phyloP scores from a whole-genome alignment of 495 filamentous ascomycete species.

The Trichoderma gamsii region DNA sequence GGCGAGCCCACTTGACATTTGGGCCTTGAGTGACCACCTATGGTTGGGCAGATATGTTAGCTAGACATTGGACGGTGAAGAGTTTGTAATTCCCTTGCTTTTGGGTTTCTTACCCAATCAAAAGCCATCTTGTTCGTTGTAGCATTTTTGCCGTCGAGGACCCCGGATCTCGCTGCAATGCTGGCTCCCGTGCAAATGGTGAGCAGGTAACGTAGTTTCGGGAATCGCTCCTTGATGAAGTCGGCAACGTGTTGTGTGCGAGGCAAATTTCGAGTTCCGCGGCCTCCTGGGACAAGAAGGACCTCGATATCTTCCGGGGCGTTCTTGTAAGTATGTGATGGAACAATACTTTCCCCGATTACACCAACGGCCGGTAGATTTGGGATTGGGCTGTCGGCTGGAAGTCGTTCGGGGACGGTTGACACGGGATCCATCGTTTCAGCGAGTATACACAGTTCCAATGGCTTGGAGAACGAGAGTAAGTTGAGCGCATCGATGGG shows the following conservation, averaged over 20 bases:
- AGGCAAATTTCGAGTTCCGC: conserved; percentile 32
- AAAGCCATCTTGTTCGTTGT: conserved; percentile 57
- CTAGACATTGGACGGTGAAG: background rate
- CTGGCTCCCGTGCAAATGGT: conserved; percentile 49
- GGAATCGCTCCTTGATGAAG: conserved; percentile 36
- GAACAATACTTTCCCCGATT: conserved; percentile 33
- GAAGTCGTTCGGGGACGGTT: conserved; percentile 23
- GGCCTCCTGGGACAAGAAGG: conserved; percentile 52
- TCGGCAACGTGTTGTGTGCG: conserved; percentile 28
- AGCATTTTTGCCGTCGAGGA: conserved; percentile 44
- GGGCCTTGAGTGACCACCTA: conserved; percentile 27
- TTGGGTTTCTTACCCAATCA: conserved; percentile 35
- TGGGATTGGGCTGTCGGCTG: background rate
- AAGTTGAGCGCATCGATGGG: conserved; percentile 52
- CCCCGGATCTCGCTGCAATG: conserved; percentile 40
- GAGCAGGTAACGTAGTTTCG: conserved; percentile 40
- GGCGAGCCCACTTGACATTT: conserved; percentile 48
- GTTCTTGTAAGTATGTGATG: conserved; percentile 47
- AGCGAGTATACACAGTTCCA: conserved; percentile 40
- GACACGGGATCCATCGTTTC: conserved; percentile 39
- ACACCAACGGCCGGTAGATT: conserved; percentile 18
- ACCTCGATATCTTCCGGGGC: conserved; percentile 40
- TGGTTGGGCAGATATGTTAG: conserved; percentile 15
- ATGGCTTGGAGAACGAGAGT: conserved; percentile 30
- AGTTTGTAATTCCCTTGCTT: background rate